Conservation (phyloP, 331 rosid genomes). For the Quercus tomentella region DNA sequence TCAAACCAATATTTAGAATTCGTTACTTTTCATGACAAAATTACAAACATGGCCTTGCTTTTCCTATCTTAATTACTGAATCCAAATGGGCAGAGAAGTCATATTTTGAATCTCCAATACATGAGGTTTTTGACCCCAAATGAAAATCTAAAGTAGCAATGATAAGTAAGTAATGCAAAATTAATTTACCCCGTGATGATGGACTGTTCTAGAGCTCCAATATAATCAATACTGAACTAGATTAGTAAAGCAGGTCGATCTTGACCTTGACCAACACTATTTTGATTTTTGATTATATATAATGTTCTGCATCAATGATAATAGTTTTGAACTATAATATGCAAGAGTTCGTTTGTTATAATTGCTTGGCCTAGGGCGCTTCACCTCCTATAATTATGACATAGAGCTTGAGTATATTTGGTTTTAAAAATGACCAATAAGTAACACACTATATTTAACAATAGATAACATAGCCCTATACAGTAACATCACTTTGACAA, state of each 20-base stretch:
- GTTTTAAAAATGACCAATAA: neutral
- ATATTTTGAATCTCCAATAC: conserved; percentile 24
- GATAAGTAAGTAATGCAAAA: neutral
- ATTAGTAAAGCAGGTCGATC: neutral
- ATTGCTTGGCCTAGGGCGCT: neutral
- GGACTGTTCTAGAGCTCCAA: neutral
- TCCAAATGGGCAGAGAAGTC: conserved; percentile 14
- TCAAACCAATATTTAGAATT: conserved; percentile 24
- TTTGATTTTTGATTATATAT: neutral
- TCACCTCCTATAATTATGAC: neutral
- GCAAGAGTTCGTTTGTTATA: neutral
- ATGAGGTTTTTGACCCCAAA: neutral
- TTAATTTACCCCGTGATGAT: neutral
- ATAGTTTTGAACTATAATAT: neutral
- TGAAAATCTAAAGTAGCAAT: neutral
- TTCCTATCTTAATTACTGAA: conserved; percentile 16
- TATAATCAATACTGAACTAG: neutral
- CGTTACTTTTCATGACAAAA: conserved; percentile 24
- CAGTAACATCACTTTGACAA: no score
- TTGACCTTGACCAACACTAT: neutral
- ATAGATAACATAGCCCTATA: no score
- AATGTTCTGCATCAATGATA: neutral
- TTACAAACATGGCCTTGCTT: conserved; percentile 19
- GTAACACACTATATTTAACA: no score
- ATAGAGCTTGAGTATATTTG: neutral